These are phyloP conservation scores for Stellera chamaejasme DNA, from an alignment of 345 rosid genomes.

Conservation along the genomic window DNA sequence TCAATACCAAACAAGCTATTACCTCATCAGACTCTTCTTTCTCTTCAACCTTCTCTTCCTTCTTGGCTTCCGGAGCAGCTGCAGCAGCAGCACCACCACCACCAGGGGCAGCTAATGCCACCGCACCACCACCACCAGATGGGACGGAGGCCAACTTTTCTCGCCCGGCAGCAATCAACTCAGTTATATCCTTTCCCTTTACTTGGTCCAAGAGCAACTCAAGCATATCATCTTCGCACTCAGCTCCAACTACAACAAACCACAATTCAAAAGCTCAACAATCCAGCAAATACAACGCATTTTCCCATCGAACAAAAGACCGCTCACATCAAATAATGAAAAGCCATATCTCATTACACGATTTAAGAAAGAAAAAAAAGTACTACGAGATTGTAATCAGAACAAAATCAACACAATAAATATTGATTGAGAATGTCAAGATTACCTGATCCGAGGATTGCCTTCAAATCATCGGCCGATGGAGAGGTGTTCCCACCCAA, in stretches of 20 bases:
- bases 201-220: constrained; percentile 55
- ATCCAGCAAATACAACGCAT: background rate
- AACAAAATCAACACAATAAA: too few species aligned
- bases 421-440: too few species aligned
- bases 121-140: constrained; percentile 44
- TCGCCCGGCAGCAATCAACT: constrained; percentile 73
- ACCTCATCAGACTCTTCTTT: constrained; percentile 81
- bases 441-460: constrained; percentile 61
- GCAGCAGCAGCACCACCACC: constrained; percentile 34
- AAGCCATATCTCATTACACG: too few species aligned
- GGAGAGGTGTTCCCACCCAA: constrained; percentile 64
- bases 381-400: too few species aligned
- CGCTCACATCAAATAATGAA: background rate
- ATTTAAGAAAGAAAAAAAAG: too few species aligned
- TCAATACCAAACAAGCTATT: constrained; percentile 7
- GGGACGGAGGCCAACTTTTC: constrained; percentile 82
- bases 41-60: constrained; percentile 75
- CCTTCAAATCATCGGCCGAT: constrained; percentile 40
- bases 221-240: constrained; percentile 46
- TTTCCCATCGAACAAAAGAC: background rate
- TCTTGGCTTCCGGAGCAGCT: constrained; percentile 46
- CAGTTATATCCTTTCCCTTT: constrained; percentile 62
- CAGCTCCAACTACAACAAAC: constrained; percentile 53
- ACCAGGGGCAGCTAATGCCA: constrained; percentile 30
- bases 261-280: background rate